Evolutionary conservation across 2,329 filamentous ascomycete genomes (phyloP), one percentile per base, ranked within the genome.

Genomic region (Apiospora rasikravindrae): DNA sequence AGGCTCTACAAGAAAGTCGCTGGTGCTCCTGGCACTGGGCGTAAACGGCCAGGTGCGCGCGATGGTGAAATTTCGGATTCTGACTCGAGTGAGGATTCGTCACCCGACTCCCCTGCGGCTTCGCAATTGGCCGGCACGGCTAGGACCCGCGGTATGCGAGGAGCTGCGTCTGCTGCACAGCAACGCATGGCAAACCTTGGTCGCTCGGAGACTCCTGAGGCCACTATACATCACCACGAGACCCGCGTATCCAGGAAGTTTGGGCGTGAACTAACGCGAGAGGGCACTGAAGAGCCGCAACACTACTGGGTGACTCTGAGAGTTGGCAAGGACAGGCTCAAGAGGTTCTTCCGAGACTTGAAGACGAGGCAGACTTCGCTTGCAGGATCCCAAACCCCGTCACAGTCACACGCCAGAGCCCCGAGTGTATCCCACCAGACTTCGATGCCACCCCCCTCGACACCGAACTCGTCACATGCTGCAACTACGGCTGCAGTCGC

Each of bases 131-230:
- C 90, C 19, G 94, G 94, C 66, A 98, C 95, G 1, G 92, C 95
- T 49, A 90, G 96, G 74, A 98, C 95, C 11, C 90, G 96, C 80
- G 93, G 93, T 68, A 95, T 98, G 89, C 92, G 96, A 71, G 95
- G 94, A 70, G 96, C 96, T 22, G 96, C 96, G 22, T 92, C 91
- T 37, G 93, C 92, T 61, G 96, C 96, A 5, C 93, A 96, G 80
- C 94, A 94, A 75, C 93, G 95, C 71, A 96, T 98, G 90, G 92
- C 92, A 47, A 92, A 94, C 75, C 80, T 94, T 69, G 91, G 91
- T 69, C 92, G 96, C 73, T 98, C 96, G 44, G 94, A 95, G 80
- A 98, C 96, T 0, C 96, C 96, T 3, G 96, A 98, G 81, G 86
- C 91, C 13, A 88, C 86, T 71, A 85, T 88, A 76, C 92, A 91